Percentiles rank a stretch among this genome's conserved stretches.
Evolutionary conservation across 1,139 yeast species (phyloP).

Genomic region (Saccharomyces hybrid): DNA sequence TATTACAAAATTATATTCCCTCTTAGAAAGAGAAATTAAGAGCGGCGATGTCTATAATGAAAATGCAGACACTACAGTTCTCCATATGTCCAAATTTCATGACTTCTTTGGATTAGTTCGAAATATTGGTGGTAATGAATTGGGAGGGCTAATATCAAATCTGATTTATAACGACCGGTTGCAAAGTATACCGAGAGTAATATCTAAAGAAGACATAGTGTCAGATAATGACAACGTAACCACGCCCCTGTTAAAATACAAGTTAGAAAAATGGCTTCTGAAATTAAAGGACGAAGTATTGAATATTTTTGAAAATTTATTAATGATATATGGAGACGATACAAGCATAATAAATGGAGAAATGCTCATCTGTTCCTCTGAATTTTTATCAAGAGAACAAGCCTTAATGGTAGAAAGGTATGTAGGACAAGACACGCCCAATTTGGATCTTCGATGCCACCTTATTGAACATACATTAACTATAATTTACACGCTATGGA

Average conservation of each 20-base stretch:
- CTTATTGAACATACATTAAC: constrained; percentile 20
- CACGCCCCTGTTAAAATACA: constrained; percentile 7
- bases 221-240: constrained; percentile 4
- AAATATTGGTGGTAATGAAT: constrained; percentile 23
- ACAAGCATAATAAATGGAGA: constrained; percentile 15
- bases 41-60: constrained; percentile 12
- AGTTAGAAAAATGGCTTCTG: constrained; percentile 24
- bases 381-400: constrained; percentile 24
- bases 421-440: constrained; percentile 23
- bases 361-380: constrained; percentile 19
- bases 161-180: constrained; percentile 17
- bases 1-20: constrained; percentile 17
- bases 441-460: constrained; percentile 14
- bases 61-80: constrained; percentile 6
- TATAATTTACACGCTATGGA: constrained; percentile 23
- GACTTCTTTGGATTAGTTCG: constrained; percentile 23
- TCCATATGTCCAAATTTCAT: constrained; percentile 15
- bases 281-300: constrained; percentile 20
- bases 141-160: constrained; percentile 18
- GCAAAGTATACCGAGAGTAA: constrained; percentile 23
- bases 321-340: constrained; percentile 15
- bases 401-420: constrained; percentile 18
- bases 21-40: constrained; percentile 17
- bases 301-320: constrained; percentile 20
- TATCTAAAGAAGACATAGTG: constrained; percentile 22